phyloP scores from a whole-genome alignment of 495 filamentous ascomycete species.

The Talaromyces nanjingensis region DNA sequence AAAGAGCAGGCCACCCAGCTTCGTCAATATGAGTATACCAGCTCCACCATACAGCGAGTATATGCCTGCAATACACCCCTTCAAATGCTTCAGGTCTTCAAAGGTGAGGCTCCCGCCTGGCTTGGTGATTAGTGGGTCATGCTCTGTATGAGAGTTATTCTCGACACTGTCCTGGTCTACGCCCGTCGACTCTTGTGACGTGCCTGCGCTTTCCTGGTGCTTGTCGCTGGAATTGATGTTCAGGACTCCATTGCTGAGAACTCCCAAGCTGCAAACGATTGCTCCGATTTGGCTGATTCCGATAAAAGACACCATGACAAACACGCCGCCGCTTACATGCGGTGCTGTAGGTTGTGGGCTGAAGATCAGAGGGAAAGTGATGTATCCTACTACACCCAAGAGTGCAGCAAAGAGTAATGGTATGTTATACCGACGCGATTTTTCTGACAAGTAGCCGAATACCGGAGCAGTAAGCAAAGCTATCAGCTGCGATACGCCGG shows the following conservation, averaged over 20 bases:
- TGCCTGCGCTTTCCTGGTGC: background rate
- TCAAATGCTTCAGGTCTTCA: conserved; percentile 46
- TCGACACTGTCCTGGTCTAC: conserved; percentile 13
- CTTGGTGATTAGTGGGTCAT: conserved; percentile 25
- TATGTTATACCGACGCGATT: conserved; percentile 53
- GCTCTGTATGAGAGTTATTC: conserved; percentile 19
- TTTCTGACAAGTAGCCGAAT: conserved; percentile 74
- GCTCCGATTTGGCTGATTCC: conserved; percentile 91
- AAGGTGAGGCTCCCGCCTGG: background rate
- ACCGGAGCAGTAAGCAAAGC: conserved; percentile 78
- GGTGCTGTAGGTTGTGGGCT: conserved; percentile 59
- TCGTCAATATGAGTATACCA: conserved; percentile 86
- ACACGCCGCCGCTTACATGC: conserved; percentile 57
- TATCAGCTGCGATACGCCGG: conserved; percentile 79
- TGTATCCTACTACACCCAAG: conserved; percentile 69
- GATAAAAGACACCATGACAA: conserved; percentile 69
- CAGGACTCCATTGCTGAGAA: conserved; percentile 73
- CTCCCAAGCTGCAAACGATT: conserved; percentile 86
- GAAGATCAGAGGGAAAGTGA: conserved; percentile 57
- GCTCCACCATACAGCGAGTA: conserved; percentile 89
- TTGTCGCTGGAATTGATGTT: conserved; percentile 32
- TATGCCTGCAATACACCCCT: conserved; percentile 88
- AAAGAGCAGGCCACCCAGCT: conserved; percentile 82
- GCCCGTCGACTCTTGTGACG: background rate
- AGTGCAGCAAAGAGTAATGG: conserved; percentile 66